phyloP scores from a whole-genome alignment of 768 basidiomycete genomes.

The Lactarius tabidus region DNA sequence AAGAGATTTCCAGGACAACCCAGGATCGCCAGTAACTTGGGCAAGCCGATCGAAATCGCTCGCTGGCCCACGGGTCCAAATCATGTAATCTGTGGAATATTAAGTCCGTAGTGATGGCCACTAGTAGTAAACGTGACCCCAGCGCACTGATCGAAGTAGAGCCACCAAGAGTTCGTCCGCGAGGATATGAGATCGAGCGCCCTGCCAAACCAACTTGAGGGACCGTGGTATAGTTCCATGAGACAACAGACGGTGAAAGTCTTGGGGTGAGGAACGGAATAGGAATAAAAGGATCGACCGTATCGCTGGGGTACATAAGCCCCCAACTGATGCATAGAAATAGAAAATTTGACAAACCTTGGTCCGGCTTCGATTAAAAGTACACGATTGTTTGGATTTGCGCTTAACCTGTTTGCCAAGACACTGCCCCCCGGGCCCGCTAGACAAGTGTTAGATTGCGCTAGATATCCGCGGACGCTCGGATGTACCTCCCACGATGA shows the following conservation, averaged over 20 bases:
- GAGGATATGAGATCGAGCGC: slow-evolving; percentile 22
- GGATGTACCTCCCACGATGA: slow-evolving; percentile 17
- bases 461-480: background rate
- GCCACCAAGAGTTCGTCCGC: slow-evolving; percentile 25
- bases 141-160: slow-evolving; percentile 25
- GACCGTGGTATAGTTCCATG: slow-evolving; percentile 28
- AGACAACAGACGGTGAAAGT: slow-evolving; percentile 13
- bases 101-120: background rate
- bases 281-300: background rate
- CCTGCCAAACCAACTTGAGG: slow-evolving; percentile 19
- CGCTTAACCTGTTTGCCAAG: slow-evolving; percentile 24
- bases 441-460: background rate
- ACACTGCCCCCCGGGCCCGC: slow-evolving; percentile 25
- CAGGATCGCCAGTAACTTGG: slow-evolving; percentile 16
- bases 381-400: slow-evolving; percentile 14
- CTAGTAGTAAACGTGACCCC: background rate
- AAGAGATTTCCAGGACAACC: slow-evolving; percentile 26
- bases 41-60: slow-evolving; percentile 27
- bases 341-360: slow-evolving; percentile 25
- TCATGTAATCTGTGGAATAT: slow-evolving; percentile 6
- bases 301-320: background rate
- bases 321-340: background rate
- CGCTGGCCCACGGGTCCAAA: slow-evolving; percentile 23
- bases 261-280: background rate
- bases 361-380: slow-evolving; percentile 26